These are phyloP conservation scores for Monilinia fructigena DNA, from an alignment of 2,329 filamentous ascomycete genomes.

Conservation along the genomic window DNA sequence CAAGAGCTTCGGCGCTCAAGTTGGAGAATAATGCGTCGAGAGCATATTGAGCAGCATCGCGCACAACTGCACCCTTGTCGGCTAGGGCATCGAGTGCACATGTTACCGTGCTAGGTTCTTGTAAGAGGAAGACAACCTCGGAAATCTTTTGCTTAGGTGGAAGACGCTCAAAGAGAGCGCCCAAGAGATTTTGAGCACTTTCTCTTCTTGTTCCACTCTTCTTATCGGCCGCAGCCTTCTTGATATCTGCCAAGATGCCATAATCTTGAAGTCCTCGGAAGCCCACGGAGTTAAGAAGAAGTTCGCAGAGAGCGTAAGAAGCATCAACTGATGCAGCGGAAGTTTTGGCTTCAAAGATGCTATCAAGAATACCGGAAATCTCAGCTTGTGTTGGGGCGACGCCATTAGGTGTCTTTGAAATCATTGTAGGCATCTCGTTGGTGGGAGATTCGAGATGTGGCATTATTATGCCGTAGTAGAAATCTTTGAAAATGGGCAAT, in stretches of 20 bases:
- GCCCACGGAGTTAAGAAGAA: slow-evolving; percentile 64
- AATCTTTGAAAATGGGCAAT: slow-evolving; percentile 28
- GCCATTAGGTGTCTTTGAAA: slow-evolving; percentile 46
- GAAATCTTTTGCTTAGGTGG: slow-evolving; percentile 72
- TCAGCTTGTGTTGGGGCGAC: slow-evolving; percentile 61
- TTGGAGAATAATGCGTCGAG: slow-evolving; percentile 83
- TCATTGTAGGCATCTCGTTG: slow-evolving; percentile 46
- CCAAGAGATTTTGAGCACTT: slow-evolving; percentile 90
- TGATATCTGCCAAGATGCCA: slow-evolving; percentile 60
- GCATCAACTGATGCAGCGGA: slow-evolving; percentile 59
- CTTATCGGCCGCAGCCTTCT: slow-evolving; percentile 86
- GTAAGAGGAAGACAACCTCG: slow-evolving; percentile 79
- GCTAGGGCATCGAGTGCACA: slow-evolving; percentile 80
- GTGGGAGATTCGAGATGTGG: slow-evolving; percentile 47
- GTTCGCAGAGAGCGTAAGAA: slow-evolving; percentile 62
- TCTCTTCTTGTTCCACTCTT: slow-evolving; percentile 84
- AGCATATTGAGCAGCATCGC: slow-evolving; percentile 90
- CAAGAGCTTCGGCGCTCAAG: slow-evolving; percentile 77
- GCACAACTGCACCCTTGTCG: slow-evolving; percentile 86
- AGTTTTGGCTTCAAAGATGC: slow-evolving; percentile 59
- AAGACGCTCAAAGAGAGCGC: slow-evolving; percentile 89
- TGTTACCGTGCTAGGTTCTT: slow-evolving; percentile 71
- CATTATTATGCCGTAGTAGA: slow-evolving; percentile 44
- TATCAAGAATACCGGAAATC: slow-evolving; percentile 61
- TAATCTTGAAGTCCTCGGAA: slow-evolving; percentile 61